Base-by-base conservation (phyloP, 164 flowering plant genomes). In the Chloranthus sessilifolius region DNA sequence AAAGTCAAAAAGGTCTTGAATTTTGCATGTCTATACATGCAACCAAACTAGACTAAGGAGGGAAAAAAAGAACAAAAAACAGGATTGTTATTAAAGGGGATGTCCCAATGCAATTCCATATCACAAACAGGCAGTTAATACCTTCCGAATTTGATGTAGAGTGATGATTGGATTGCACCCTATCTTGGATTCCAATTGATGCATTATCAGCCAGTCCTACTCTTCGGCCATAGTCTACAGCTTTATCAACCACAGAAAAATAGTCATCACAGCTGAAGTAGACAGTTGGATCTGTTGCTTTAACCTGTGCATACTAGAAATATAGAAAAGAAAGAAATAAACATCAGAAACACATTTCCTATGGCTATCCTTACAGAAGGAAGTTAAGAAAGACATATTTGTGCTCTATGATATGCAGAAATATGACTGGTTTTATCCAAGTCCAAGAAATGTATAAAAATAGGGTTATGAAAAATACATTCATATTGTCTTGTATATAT, bases 241-340 rank as follows among this genome's bases (percentile, higher is more conserved):
- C 56, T 53, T 63, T 68, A 61, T 75, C 83, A 62, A 53, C 50
- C 37, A 50, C 14, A 43, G 61, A 48, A 43, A 72, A 70, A 58
- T 68, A 56, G 38, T 84, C 90, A 62, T 77, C 75, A 48, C 90
- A 86, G 55, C 85, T 84, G 54, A 76, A 68, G 34, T 57, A 48
- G 58, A 64, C 66, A 67, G 66, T 59, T 33, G 75, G 45, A 65
- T 80, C 83, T 34, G 75, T 63, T 60, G 56, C 45, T 60, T 59
- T 69, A 40, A 53, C 73, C 38, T 40, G 65, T 34, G 55, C 7
- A 23, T 11, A 37, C 43, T 23, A 38, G 38, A 29, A 40, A 35
- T 16, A 52, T 35, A 26, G 11, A 20, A 26, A 11, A 8, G 14
- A 15, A 22, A 36, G 21, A 37, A 24, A 38, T 16, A 21, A 22